These are phyloP conservation scores for Chaetomium sp. DNA, from an alignment of 2,329 filamentous ascomycete genomes.

Conservation along the genomic window DNA sequence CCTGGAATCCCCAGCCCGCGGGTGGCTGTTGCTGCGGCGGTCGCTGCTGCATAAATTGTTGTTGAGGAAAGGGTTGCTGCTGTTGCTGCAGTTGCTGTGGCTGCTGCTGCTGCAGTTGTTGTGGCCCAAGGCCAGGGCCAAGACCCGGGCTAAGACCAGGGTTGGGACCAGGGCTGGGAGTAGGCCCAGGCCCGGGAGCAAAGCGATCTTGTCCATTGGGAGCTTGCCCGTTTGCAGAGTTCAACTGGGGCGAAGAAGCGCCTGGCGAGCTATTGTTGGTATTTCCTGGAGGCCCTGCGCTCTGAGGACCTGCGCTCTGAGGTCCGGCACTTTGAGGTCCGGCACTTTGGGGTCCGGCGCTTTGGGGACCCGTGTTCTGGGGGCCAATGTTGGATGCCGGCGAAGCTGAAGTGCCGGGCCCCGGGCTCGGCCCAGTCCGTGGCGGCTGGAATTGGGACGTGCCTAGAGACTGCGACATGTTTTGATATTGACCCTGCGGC, in stretches of 20 bases:
- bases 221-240: neutral
- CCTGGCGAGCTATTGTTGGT: neutral
- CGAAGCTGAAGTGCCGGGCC: neutral
- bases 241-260: neutral
- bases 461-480: too few species aligned
- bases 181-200: slow-evolving; percentile 2
- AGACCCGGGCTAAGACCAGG: neutral
- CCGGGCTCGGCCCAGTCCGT: neutral
- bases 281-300: neutral
- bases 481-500: neutral
- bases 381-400: neutral
- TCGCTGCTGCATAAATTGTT: too few species aligned
- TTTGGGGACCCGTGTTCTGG: neutral
- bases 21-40: too few species aligned
- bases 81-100: too few species aligned
- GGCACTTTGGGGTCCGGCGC: too few species aligned
- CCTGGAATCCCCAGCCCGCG: slow-evolving; percentile 4
- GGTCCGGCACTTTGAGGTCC: too few species aligned
- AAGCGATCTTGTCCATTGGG: slow-evolving; percentile 3
- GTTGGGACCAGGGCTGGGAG: slow-evolving; percentile 6
- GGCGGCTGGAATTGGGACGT: neutral
- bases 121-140: too few species aligned
- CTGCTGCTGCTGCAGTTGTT: too few species aligned
- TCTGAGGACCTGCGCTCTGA: too few species aligned
- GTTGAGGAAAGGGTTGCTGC: too few species aligned